Evolutionary conservation across 2,329 filamentous ascomycete species (phyloP), one percentile per base, ranked within the genome.

Genomic region (Aspergillus sp.): DNA sequence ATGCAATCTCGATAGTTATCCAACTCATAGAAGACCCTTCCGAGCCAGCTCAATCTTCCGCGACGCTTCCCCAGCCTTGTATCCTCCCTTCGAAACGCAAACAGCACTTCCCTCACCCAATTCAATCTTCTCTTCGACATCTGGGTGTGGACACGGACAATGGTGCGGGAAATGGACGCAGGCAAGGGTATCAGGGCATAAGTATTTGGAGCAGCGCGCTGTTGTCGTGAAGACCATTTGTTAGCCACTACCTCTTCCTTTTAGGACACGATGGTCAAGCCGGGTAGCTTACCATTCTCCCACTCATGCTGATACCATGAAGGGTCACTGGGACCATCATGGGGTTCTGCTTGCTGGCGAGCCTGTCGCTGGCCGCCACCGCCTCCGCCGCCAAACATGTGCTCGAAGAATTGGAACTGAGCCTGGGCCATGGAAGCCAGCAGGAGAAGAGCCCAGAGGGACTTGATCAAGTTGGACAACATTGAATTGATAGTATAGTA

Each of bases 121-220:
- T 50, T 76, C 88, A 53, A 89, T 80, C 64, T 93, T 93, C 56
- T 91, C 87, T 63, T 91, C 84, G 52, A 86, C 75, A 7, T 75
- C 71, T 1, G 86, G 83, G 74, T 86, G 95, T 2, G 89, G 78
- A 72, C 93, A 98, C 23, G 93, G 93, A 70, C 93, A 98, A 71
- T 98, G 93, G 67, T 97, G 91, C 1, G 93, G 90, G 73, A 95
- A 93, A 66, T 94, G 85, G 5, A 98, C 93, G 74, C 93, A 98
- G 32, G 90, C 87, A 51, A 98, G 80, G 0, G 93, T 97, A 55
- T 89, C 88, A 2, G 93, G 90, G 66, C 93, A 98, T 47, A 98
- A 83, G 67, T 96, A 98, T 59, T 91, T 90, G 61, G 88, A 82
- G 76, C 93, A 98, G 60, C 83, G 78, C n/a, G 90, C 88, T 88